phyloP scores from a whole-genome alignment of 768 basidiomycete species.

The Dioszegia hungarica region DNA sequence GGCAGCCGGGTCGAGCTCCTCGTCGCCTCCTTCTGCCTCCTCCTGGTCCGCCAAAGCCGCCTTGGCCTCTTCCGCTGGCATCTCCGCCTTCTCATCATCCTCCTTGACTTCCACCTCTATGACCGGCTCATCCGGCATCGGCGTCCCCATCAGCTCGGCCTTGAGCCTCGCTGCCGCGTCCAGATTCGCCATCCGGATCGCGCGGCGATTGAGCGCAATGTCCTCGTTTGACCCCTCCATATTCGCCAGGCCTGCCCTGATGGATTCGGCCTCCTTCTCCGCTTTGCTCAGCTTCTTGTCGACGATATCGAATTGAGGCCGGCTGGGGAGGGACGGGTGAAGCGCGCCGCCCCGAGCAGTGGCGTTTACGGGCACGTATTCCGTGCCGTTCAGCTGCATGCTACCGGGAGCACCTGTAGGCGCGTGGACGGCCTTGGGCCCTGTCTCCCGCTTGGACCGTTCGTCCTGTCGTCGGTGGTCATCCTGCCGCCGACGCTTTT shows the following conservation, averaged over 20 bases:
- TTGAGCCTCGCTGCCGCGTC: conserved; percentile 90
- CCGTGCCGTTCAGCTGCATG: conserved; percentile 44
- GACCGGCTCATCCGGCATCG: not conserved
- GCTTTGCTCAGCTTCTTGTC: conserved; percentile 16
- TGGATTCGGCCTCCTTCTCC: conserved; percentile 20
- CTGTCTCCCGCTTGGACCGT: not conserved
- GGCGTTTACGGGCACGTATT: conserved; percentile 42
- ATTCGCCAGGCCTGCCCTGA: conserved; percentile 27
- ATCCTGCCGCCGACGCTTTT: conserved; percentile 77
- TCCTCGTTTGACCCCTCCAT: conserved; percentile 78
- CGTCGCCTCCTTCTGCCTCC: conserved; percentile 4
- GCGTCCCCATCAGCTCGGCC: conserved; percentile 64
- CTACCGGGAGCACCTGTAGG: conserved; percentile 6
- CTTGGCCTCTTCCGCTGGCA: conserved; percentile 12
- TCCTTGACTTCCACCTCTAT: conserved; percentile 17
- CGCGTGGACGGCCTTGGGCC: conserved; percentile 18
- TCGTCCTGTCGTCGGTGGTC: conserved; percentile 51
- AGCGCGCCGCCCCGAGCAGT: conserved; percentile 31
- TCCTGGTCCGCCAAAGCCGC: conserved; percentile 21
- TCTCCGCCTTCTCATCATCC: conserved; percentile 21
- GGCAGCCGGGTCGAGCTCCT: too few species aligned
- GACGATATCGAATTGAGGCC: conserved; percentile 54
- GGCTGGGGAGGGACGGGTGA: conserved; percentile 63
- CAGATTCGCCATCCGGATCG: conserved; percentile 93
- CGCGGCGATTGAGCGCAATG: conserved; percentile 80